Percentiles rank a stretch among this genome's conserved stretches.
phyloP scores from a whole-genome alignment of 495 filamentous ascomycete genomes.

The Pseudoneurospora amorphoporcata region DNA sequence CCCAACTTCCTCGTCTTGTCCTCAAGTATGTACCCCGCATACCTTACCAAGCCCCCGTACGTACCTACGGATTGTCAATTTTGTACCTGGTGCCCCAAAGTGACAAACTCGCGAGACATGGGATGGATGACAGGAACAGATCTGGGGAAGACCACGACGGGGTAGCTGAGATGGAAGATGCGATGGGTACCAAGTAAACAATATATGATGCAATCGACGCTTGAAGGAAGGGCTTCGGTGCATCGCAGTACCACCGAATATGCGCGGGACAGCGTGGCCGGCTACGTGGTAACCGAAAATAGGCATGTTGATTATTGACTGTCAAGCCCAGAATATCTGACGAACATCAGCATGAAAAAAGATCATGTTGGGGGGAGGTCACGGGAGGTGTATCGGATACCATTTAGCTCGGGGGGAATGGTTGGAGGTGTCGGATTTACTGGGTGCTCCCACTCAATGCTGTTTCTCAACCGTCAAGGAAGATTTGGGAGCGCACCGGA shows the following conservation, averaged over 20 bases:
- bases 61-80: not conserved
- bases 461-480: not conserved
- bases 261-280: not conserved
- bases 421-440: not conserved
- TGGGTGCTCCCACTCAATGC: not conserved
- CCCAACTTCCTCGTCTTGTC: too few species aligned
- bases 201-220: not conserved
- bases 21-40: too few species aligned
- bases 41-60: too few species aligned
- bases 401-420: not conserved
- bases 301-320: not conserved
- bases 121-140: not conserved
- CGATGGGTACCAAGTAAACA: not conserved
- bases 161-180: not conserved
- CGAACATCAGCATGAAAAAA: not conserved
- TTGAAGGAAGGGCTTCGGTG: not conserved
- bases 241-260: not conserved
- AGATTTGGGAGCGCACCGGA: not conserved
- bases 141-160: not conserved
- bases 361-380: not conserved
- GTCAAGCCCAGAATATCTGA: not conserved
- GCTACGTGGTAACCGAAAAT: not conserved
- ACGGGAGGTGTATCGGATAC: not conserved
- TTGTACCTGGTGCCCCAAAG: not conserved
- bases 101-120: not conserved